Percentiles rank a stretch among this genome's conserved stretches.
Evolutionary conservation across 139 green algal genomes (phyloP).

Genomic region (Chara braunii): DNA sequence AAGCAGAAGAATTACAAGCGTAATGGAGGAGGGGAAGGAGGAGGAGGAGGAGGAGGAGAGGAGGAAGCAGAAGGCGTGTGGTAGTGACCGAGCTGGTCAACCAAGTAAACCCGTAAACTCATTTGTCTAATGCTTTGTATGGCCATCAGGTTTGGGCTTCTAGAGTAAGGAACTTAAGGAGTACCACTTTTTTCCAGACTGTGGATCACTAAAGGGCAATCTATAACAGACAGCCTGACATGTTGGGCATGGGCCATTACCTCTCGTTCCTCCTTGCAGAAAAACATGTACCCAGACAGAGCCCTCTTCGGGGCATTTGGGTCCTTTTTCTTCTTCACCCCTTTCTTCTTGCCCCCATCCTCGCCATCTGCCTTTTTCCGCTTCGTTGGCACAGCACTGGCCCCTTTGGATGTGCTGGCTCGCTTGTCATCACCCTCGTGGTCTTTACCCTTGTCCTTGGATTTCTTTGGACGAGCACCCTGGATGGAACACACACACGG

Average conservation of each 20-base stretch:
- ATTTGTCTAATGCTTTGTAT: no score
- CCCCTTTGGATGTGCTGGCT: not conserved
- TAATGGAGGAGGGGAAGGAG: not conserved
- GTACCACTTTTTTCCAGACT: not conserved
- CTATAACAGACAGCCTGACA: not conserved
- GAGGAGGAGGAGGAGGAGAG: constrained; percentile 8
- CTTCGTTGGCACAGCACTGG: no score
- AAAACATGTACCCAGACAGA: constrained; percentile 58
- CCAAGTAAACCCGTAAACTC: constrained; percentile 1
- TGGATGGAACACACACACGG: not conserved
- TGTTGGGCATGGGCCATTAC: not conserved
- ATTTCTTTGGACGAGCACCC: not conserved
- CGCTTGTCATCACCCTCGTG: constrained; percentile 12
- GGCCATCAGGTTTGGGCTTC: not conserved
- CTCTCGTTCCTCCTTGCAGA: constrained; percentile 50
- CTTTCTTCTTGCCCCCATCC: constrained; percentile 13
- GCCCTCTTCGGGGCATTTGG: constrained; percentile 54
- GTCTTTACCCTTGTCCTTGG: constrained; percentile 21
- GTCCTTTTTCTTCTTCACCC: constrained; percentile 54
- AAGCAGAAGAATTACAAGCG: not conserved
- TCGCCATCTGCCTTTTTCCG: no score
- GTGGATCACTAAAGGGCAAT: not conserved
- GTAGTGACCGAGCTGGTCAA: not conserved
- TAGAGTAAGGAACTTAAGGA: not conserved
- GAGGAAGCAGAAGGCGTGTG: not conserved